A percentile compares a stretch with the other conserved stretches of the same genome.
Conservation (phyloP, 139 green algal species). For the Edaphochlamys debaryana region DNA sequence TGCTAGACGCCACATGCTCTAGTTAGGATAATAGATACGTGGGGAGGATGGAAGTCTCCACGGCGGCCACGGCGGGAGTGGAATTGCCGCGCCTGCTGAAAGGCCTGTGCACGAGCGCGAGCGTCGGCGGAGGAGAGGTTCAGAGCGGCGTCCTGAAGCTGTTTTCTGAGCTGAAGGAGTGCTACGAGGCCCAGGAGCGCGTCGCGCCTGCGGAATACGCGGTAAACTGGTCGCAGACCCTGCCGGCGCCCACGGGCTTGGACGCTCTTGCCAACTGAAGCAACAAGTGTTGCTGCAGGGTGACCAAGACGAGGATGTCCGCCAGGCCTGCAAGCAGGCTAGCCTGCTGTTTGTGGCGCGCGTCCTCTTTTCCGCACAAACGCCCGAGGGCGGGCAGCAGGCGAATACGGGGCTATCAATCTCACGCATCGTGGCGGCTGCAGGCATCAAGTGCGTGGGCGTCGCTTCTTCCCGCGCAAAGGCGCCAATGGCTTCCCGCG, state of each 20-base stretch:
- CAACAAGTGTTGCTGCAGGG: neutral
- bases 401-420: conserved; percentile 21
- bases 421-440: conserved; percentile 38
- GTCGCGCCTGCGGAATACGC: neutral
- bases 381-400: neutral
- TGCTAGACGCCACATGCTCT: no score
- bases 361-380: neutral
- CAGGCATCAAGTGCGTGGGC: conserved; percentile 44
- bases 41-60: no score
- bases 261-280: no score
- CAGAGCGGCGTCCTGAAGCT: neutral
- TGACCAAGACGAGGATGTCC: conserved; percentile 37
- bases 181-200: conserved; percentile 9
- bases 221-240: neutral
- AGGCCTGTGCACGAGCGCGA: no score
- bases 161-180: conserved; percentile 4
- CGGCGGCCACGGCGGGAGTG: no score
- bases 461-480: neutral
- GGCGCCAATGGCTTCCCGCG: no score
- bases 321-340: conserved; percentile 30
- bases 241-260: neutral
- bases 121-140: no score
- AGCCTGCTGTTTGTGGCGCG: conserved; percentile 33
- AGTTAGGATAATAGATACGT: no score
- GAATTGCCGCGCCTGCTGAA: no score